A percentile compares a stretch with the other conserved stretches of the same genome.
phyloP scores from a whole-genome alignment of 73 alveolate species.

The Breviolum minutum region DNA sequence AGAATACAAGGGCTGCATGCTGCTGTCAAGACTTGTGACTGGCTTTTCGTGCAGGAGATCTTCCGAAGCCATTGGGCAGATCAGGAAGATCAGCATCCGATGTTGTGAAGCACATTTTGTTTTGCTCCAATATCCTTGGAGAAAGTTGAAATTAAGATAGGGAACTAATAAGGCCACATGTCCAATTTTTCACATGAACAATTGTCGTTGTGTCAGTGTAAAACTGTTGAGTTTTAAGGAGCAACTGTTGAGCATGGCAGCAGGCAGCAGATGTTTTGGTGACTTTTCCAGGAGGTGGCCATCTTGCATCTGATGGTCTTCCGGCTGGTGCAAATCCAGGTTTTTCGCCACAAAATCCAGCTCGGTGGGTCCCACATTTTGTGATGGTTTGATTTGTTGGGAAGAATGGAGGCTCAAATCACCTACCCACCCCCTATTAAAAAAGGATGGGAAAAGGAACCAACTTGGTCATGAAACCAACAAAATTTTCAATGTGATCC shows the following conservation, averaged over 20 bases:
- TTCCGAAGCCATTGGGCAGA: constrained; percentile 25
- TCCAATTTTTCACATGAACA: background rate
- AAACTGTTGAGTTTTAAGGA: background rate
- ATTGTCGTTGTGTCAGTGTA: background rate
- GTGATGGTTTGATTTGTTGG: no score
- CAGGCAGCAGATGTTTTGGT: background rate
- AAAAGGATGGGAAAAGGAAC: no score
- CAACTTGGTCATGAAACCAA: no score
- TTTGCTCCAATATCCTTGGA: background rate
- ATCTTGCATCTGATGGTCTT: constrained; percentile 28
- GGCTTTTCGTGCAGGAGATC: background rate
- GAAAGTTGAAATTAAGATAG: background rate
- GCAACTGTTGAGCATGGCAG: background rate
- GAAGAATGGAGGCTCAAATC: no score
- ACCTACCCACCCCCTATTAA: no score
- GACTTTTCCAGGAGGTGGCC: constrained; percentile 1
- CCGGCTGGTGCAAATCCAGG: constrained; percentile 64
- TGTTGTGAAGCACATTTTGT: background rate
- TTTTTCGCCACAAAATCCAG: background rate
- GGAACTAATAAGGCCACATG: background rate
- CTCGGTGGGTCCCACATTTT: no score
- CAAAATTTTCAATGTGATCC: no score
- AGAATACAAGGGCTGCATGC: no score
- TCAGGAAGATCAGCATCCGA: background rate
- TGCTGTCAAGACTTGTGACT: background rate